Percentiles rank a stretch among this genome's conserved stretches.
Evolutionary conservation across 306 rosid genomes (phyloP).

Genomic region (Luffa aegyptiaca): DNA sequence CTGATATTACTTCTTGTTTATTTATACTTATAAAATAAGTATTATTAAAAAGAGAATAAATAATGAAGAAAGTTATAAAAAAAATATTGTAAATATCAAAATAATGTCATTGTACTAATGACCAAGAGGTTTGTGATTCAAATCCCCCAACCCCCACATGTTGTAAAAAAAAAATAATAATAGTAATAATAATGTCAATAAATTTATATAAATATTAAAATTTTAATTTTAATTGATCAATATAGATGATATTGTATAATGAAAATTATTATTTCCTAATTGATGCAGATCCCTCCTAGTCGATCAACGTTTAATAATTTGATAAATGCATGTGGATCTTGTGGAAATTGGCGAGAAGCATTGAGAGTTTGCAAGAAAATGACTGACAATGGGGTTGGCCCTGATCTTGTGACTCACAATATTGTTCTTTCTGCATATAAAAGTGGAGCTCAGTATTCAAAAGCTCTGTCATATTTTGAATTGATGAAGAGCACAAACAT

Average conservation of each 20-base stretch:
- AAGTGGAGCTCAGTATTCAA: slow-evolving; percentile 79
- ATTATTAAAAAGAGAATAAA: background rate
- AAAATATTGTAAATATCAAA: background rate
- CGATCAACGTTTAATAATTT: slow-evolving; percentile 85
- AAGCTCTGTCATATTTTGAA: slow-evolving; percentile 86
- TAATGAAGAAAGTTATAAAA: background rate
- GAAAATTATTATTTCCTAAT: slow-evolving; percentile 12
- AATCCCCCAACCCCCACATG: no score
- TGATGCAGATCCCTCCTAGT: slow-evolving; percentile 74
- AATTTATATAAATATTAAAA: background rate
- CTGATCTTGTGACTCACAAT: slow-evolving; percentile 97
- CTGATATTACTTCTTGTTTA: background rate
- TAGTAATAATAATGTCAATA: background rate
- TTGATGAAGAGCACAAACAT: slow-evolving; percentile 84
- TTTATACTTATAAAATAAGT: background rate
- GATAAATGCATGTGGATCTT: slow-evolving; percentile 94
- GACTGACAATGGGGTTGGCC: slow-evolving; percentile 96
- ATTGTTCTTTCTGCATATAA: slow-evolving; percentile 80
- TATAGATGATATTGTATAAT: slow-evolving; percentile 6
- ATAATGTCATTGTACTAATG: background rate
- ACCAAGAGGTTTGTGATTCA: no score
- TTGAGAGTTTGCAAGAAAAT: slow-evolving; percentile 79
- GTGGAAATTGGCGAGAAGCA: slow-evolving; percentile 98
- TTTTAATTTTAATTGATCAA: background rate
- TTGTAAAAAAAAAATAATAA: background rate